Evolutionary conservation across 2,329 filamentous ascomycete species (phyloP), one percentile per base, ranked within the genome.

Genomic region (Monilinia fructicola): DNA sequence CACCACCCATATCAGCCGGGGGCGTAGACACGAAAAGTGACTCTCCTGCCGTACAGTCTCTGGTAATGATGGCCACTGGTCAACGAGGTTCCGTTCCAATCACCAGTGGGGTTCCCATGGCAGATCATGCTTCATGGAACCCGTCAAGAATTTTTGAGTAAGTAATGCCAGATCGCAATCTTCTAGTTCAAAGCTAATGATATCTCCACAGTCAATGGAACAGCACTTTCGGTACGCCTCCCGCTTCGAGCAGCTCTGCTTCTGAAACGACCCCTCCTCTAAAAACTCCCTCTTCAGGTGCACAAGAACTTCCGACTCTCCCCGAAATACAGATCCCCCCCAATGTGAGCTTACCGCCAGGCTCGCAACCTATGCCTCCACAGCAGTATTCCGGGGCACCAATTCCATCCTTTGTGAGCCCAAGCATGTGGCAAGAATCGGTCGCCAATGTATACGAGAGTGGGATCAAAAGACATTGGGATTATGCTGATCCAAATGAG

Each of bases 71-170:
- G 83, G 81, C 85, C 72, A 85, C 88, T 54, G 71, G 74, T n/a
- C 74, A 77, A 68, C 70, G 74, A 67, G 70, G 69, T 38, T 80
- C 84, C 35, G 82, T 91, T 76, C 79, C 84, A 55, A 78, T 66
- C n/a, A 16, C 50, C 9, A 64, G 42, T 10, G 59, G 65, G 38
- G 48, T 54, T 55, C 31, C 52, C 28, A 66, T 91, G 74, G 81
- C 86, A 71, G 89, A 90, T 68, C 83, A 86, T 58, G 83, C 84
- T 31, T 80, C 84, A 66, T 97, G 93, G 93, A 96, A 97, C 74
- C 93, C 93, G 31, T 86, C 90, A 42, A 86, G 90, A 67, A 92
- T 97, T 71, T 94, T 96, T 84, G 91, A 94, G 92, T 96, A 85
- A 84, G 91, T 85, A 21, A 31, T 38, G 10, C 59, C 26, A 3